Base-by-base conservation (phyloP, 192 early-diverging fungal genomes). In the Backusella australiensis region DNA sequence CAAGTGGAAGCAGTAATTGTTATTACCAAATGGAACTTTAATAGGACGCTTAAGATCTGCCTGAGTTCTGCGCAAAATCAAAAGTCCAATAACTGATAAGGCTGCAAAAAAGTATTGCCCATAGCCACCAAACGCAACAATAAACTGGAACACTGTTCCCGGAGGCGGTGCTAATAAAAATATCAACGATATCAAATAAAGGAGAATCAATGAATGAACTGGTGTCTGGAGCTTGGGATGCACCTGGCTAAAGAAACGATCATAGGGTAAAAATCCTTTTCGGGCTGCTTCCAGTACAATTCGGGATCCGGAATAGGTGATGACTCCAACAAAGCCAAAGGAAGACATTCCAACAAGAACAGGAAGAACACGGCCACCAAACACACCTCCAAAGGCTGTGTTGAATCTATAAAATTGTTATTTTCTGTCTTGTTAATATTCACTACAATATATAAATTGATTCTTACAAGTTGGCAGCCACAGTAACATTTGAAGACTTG, bases 261-360 rank as follows among this genome's bases (percentile, higher is more conserved):
- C 85, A 42, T 73, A 72, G 1, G 88, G 88, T 46, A 89, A 21
- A 66, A 84, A 88, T 11, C 88, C 88, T 49, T 89, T 81, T 12
- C 85, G 79, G 1, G 88, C 83, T 4, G 88, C 82, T 53, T 85
- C 88, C 66, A 89, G 77, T 34, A 89, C 68, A 9, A 89, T 74
- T 5, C 88, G 82, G 14, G 85, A 86, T 4, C 56, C 56, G 23
- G 56, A 63, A 11, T 63, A 63, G 7, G 56, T 63, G 12, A 29
- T 63, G 9, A 63, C 56, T 29, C 56, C 56, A 63, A 63, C 56
- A 63, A 26, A 63, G 1, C 56, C 56, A 29, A 63, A 8, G 75
- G 81, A 14, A 78, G 71, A 77, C 80, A 89, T 35, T 56, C 76
- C 52, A 72, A 87, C 72, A 89, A 81, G 23, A 67, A 81, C 9